Evolutionary conservation across 1,284 basidiomycete genomes (phyloP), one percentile per base, ranked within the genome.

Genomic region (Ustilago loliicola): DNA sequence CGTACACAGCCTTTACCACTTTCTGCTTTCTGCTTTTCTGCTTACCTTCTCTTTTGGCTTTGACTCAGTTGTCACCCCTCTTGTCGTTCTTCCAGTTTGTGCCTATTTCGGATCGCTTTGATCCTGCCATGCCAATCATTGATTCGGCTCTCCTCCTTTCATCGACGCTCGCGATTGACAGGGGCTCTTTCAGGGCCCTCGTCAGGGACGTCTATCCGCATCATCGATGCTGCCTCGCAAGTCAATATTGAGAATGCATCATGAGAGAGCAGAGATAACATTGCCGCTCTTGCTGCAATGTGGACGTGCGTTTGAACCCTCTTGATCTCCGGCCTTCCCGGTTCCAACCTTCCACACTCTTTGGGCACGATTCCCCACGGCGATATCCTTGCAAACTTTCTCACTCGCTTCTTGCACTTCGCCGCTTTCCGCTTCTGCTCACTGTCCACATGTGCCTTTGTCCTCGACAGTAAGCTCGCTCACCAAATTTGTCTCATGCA

Each of bases 401-500:
- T 21, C 42, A 4, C 15, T 45, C 32, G 32, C 32, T 13, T 50
- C 2, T 23, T 25, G 23, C 11, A 8, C 8, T 5, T n/a, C 29
- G 15, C 13, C 15, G 36, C 36, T 15, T 10, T 21, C 34, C 21
- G 10, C 8, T 36, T 23, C 25, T 29, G 3, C 15, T 21, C 36
- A 21, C 40, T 57, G 55, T 45, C 36, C 54, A 38, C 36, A 55
- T 40, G 54, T 38, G 54, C 54, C 36, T 56, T 34, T 23, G 47
- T 29, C 34, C 59, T n/a, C 25, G 36, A 23, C 25, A 21, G 32
- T 23, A 21, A 40, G 47, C 59, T 61, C 48, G 59, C 48, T 34
- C 59, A 52, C 50, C 27, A 38, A 36, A 10, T 61, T 36, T 50
- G 36, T 29, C 57, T 60, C 40, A 53, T 53, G 52, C 52, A 53